phyloP scores from a whole-genome alignment of 2,329 filamentous ascomycete species.

The Dothideomycetes sp. region DNA sequence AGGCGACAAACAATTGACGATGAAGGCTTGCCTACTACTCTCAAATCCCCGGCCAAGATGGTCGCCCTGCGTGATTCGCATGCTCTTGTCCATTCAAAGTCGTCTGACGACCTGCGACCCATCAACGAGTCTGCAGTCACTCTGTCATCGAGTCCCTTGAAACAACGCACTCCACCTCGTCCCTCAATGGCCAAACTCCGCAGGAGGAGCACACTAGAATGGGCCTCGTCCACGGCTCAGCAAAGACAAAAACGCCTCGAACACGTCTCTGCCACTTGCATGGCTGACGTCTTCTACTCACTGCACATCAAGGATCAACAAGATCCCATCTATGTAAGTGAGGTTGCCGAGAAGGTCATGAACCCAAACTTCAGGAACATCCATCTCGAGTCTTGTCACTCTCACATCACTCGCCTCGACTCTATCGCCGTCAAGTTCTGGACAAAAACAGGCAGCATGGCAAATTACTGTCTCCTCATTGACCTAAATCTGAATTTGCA shows the following conservation, averaged over 20 bases:
- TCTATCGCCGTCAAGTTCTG: slow-evolving; percentile 63
- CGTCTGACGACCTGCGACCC: slow-evolving; percentile 44
- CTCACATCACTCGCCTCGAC: slow-evolving; percentile 56
- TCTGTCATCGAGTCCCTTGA: neutral
- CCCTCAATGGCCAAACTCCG: slow-evolving; percentile 34
- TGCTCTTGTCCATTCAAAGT: slow-evolving; percentile 48
- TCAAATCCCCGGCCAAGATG: slow-evolving; percentile 60
- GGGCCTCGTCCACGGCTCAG: slow-evolving; percentile 50
- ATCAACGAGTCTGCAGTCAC: slow-evolving; percentile 20
- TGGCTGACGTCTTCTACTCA: slow-evolving; percentile 86
- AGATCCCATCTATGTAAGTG: slow-evolving; percentile 84
- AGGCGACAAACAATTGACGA: slow-evolving; percentile 63
- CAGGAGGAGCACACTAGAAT: slow-evolving; percentile 53
- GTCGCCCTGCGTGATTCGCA: slow-evolving; percentile 42
- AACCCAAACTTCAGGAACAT: slow-evolving; percentile 88
- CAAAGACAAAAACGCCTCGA: slow-evolving; percentile 67
- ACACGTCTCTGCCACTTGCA: slow-evolving; percentile 57
- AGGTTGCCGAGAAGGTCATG: slow-evolving; percentile 67
- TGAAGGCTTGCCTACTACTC: slow-evolving; percentile 58
- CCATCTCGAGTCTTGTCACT: slow-evolving; percentile 57
- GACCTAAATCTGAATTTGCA: slow-evolving; percentile 64
- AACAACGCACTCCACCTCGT: slow-evolving; percentile 20
- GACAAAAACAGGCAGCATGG: slow-evolving; percentile 50
- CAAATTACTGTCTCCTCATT: slow-evolving; percentile 55
- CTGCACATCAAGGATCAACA: slow-evolving; percentile 57